Evolutionary conservation across 2,329 filamentous ascomycete species (phyloP).

Genomic region (Monilinia fructigena): DNA sequence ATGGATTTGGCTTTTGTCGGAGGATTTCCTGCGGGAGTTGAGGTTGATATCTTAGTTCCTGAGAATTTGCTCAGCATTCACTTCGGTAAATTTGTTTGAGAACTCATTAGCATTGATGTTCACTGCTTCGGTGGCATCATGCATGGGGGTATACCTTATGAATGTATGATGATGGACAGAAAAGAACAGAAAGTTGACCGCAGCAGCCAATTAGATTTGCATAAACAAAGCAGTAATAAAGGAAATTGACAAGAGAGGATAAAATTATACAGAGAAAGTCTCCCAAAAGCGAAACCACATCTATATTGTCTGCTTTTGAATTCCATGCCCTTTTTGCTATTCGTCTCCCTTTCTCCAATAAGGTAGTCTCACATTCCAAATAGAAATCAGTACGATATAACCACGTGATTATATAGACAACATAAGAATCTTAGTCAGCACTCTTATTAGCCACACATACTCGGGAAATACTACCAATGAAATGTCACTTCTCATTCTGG

Average conservation of each 20-base stretch:
- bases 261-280: neutral
- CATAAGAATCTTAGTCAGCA: neutral
- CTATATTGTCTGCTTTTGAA: neutral
- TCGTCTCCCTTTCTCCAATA: no score
- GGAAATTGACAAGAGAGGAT: neutral
- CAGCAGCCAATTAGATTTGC: neutral
- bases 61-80: neutral
- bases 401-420: neutral
- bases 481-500: no score
- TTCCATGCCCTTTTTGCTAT: neutral
- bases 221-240: constrained; percentile 4
- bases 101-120: neutral
- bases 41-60: neutral
- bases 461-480: no score
- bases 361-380: no score
- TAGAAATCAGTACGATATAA: no score
- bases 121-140: neutral
- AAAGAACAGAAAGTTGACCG: neutral
- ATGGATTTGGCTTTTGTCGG: neutral
- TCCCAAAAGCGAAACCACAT: neutral
- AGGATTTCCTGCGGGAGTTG: neutral
- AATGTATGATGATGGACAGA: neutral
- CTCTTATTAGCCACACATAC: no score
- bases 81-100: neutral
- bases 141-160: neutral